Percentiles rank a stretch among this genome's conserved stretches.
Conservation (phyloP, 306 rosid species). For the Fragaria iinumae region DNA sequence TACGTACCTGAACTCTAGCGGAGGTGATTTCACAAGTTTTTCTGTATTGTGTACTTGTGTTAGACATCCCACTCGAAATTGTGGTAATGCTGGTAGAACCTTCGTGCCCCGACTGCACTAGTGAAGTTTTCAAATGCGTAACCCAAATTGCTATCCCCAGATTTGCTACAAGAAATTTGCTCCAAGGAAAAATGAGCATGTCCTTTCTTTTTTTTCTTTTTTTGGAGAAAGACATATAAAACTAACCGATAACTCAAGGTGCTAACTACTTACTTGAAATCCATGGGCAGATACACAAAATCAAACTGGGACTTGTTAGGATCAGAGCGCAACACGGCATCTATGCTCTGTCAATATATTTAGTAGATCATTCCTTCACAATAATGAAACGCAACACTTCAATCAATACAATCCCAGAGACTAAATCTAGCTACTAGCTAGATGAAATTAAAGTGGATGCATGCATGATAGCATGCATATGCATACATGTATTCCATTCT, state of each 20-base stretch:
- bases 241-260: neutral
- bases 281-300: slow-evolving; percentile 52
- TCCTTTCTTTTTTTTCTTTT: no score
- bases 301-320: slow-evolving; percentile 29
- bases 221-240: neutral
- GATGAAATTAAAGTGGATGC: neutral
- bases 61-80: slow-evolving; percentile 30
- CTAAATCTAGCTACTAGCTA: no score
- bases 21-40: slow-evolving; percentile 28
- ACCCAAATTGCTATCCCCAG: slow-evolving; percentile 48
- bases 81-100: slow-evolving; percentile 30
- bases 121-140: slow-evolving; percentile 65
- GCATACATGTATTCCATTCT: no score
- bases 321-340: neutral
- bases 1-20: slow-evolving; percentile 43
- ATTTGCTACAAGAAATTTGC: slow-evolving; percentile 4
- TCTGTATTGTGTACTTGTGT: slow-evolving; percentile 12
- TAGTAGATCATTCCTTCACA: neutral
- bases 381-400: neutral
- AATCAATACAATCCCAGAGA: neutral
- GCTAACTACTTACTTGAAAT: slow-evolving; percentile 19
- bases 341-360: neutral
- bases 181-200: neutral
- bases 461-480: neutral
- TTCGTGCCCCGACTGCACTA: slow-evolving; percentile 27